A percentile compares a stretch with the other conserved stretches of the same genome.
These are phyloP conservation scores for Aspergillus sp. DNA, from an alignment of 2,329 filamentous ascomycete species.

Conservation along the genomic window DNA sequence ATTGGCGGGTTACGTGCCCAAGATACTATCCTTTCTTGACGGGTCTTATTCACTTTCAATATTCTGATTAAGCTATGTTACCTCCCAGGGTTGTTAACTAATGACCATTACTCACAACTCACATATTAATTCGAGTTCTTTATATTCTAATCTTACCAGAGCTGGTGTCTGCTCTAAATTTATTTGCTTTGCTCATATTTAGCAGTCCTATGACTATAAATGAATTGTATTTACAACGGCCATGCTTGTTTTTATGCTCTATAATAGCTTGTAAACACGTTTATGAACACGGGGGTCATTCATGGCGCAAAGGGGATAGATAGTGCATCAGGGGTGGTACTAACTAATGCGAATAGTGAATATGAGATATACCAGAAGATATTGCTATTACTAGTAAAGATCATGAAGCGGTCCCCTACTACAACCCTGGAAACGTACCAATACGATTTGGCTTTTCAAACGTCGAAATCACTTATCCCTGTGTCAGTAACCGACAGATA, in stretches of 20 bases:
- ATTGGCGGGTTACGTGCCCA: constrained; percentile 61
- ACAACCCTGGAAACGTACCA: too few species aligned
- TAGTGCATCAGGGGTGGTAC: too few species aligned
- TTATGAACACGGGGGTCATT: not conserved
- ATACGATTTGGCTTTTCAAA: too few species aligned
- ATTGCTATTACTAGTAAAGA: too few species aligned
- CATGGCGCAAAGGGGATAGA: not conserved
- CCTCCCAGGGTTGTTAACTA: not conserved
- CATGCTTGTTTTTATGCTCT: not conserved
- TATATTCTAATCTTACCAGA: not conserved
- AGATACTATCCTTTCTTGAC: constrained; percentile 47
- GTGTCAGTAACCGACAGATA: not conserved
- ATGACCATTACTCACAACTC: not conserved
- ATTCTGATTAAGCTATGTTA: not conserved
- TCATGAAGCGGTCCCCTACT: too few species aligned
- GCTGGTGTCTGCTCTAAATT: not conserved
- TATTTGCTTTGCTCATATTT: not conserved
- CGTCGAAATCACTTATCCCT: too few species aligned
- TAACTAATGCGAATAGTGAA: too few species aligned
- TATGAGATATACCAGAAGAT: too few species aligned
- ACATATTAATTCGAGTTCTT: not conserved
- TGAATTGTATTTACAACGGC: not conserved
- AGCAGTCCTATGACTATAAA: not conserved
- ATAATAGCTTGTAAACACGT: not conserved
- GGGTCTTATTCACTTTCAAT: constrained; percentile 5